phyloP scores from a whole-genome alignment of 2,329 filamentous ascomycete genomes.

The Colletotrichum incanum region DNA sequence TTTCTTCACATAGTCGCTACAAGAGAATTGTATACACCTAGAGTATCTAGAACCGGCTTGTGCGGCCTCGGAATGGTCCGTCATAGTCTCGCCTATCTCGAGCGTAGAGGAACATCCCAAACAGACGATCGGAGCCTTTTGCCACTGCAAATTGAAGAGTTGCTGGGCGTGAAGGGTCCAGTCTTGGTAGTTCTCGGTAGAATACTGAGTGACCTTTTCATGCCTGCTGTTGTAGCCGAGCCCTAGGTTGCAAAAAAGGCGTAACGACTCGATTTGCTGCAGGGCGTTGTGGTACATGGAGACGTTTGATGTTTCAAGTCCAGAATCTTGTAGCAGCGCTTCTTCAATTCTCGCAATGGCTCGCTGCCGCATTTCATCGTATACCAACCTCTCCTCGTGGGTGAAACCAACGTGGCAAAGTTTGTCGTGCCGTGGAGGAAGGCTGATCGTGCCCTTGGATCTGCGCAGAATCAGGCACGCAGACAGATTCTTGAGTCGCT shows the following conservation, averaged over 20 bases:
- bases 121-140: background rate
- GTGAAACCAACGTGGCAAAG: background rate
- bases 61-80: background rate
- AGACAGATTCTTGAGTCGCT: background rate
- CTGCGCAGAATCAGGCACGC: background rate
- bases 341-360: background rate
- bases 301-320: background rate
- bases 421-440: background rate
- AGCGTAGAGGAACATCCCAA: background rate
- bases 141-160: background rate
- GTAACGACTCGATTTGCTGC: background rate
- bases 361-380: background rate
- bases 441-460: background rate
- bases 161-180: background rate
- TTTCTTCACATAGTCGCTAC: background rate
- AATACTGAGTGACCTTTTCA: background rate
- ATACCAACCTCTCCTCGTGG: background rate
- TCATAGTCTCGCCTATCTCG: background rate
- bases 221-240: background rate
- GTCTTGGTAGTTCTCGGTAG: background rate
- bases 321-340: background rate
- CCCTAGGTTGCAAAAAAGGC: background rate
- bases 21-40: background rate
- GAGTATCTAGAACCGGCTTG: background rate
- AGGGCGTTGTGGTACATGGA: background rate